These are phyloP conservation scores for Candida oleophila DNA, from an alignment of 805 yeast genomes.

Conservation along the genomic window DNA sequence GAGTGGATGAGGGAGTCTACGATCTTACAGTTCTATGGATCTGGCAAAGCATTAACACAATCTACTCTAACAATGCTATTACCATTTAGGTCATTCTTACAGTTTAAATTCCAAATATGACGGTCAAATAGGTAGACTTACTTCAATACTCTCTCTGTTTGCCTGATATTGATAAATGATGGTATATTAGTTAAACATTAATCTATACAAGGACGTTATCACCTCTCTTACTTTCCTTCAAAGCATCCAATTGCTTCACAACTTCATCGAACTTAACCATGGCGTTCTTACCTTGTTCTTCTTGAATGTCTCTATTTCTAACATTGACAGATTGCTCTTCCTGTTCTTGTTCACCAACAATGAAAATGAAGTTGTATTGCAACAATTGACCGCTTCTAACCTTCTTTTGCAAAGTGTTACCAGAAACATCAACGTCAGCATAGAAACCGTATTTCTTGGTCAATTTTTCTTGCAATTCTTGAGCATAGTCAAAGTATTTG, in stretches of 20 bases:
- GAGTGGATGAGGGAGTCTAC: too few species aligned
- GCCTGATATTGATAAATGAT: background rate
- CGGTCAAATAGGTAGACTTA: too few species aligned
- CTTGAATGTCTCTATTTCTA: constrained; percentile 93
- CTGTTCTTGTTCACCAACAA: constrained; percentile 96
- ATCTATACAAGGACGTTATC: constrained; percentile 51
- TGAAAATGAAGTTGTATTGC: constrained; percentile 92
- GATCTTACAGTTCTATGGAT: too few species aligned
- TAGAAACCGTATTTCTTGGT: constrained; percentile 72
- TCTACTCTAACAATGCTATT: too few species aligned
- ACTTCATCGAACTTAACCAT: constrained; percentile 74
- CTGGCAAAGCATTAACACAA: too few species aligned
- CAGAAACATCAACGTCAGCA: constrained; percentile 90
- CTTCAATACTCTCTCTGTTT: background rate
- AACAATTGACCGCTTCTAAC: constrained; percentile 94
- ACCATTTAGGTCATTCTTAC: too few species aligned
- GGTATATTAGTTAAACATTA: background rate
- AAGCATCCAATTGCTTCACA: constrained; percentile 59
- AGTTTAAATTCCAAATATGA: too few species aligned
- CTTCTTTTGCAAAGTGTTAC: constrained; percentile 97
- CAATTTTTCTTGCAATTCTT: constrained; percentile 66
- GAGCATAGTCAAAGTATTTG: constrained; percentile 87
- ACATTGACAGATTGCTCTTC: constrained; percentile 79
- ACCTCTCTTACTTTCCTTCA: constrained; percentile 72
- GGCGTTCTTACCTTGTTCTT: constrained; percentile 89